phyloP scores from a whole-genome alignment of 306 rosid genomes.

The Gleditsia sinensis region DNA sequence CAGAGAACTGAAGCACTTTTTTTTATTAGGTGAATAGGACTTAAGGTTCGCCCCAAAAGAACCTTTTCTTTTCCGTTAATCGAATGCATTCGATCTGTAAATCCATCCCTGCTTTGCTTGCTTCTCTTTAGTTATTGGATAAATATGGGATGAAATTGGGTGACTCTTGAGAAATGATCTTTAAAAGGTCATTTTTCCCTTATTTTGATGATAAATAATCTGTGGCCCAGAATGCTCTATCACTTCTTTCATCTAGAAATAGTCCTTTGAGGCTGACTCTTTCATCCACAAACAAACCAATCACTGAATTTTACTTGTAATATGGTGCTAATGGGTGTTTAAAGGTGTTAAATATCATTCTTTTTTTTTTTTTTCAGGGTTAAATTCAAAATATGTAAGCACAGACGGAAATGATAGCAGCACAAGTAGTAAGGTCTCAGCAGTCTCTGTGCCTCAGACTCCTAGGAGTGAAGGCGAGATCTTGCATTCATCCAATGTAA shows the following conservation, averaged over 20 bases:
- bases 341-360: neutral
- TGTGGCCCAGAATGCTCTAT: neutral
- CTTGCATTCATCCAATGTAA: constrained; percentile 57
- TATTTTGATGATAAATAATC: neutral
- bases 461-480: constrained; percentile 70
- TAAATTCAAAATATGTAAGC: constrained; percentile 46
- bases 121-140: neutral
- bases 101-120: neutral
- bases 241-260: neutral
- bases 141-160: neutral
- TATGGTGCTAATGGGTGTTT: constrained; percentile 19
- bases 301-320: constrained; percentile 29
- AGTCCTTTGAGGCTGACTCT: neutral
- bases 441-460: constrained; percentile 50
- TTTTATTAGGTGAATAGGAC: neutral
- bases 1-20: neutral
- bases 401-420: constrained; percentile 42
- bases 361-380: constrained; percentile 40
- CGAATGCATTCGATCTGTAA: neutral
- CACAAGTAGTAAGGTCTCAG: constrained; percentile 39
- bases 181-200: neutral
- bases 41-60: neutral
- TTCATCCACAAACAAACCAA: neutral
- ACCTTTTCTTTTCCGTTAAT: neutral
- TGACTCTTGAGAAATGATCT: neutral